phyloP scores from a whole-genome alignment of 225 moss, liverwort and hornwort species.

The Pseudoscleropodium purum region DNA sequence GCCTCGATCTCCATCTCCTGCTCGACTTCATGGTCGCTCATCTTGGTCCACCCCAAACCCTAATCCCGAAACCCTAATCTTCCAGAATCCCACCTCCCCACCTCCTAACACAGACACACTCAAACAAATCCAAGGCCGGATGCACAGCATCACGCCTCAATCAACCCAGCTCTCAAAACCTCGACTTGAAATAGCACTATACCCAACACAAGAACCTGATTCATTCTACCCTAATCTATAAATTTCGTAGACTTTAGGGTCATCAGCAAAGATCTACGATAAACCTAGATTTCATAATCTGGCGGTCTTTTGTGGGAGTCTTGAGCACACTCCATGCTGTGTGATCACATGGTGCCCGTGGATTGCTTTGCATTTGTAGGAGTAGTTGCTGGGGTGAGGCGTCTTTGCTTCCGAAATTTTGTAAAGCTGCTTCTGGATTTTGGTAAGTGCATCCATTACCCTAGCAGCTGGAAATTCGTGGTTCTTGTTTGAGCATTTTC shows the following conservation, averaged over 20 bases:
- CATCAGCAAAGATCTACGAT: not conserved
- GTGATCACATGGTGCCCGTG: not conserved
- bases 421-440: not conserved
- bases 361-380: not conserved
- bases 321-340: not conserved
- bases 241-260: not conserved
- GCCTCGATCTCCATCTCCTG: constrained; percentile 98
- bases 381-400: not conserved
- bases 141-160: not conserved
- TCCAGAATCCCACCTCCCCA: not conserved
- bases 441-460: not conserved
- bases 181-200: not conserved
- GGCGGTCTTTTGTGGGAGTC: not conserved
- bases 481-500: not conserved
- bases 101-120: not conserved
- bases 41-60: not conserved
- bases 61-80: not conserved
- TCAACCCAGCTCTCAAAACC: not conserved
- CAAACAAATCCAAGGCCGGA: not conserved
- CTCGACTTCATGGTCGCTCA: constrained; percentile 74
- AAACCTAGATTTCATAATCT: fast-evolving
- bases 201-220: not conserved
- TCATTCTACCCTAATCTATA: not conserved
- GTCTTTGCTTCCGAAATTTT: not conserved
- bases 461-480: not conserved